Base-by-base conservation (phyloP, 192 early-diverging fungal genomes). In the Coemansia sp. region DNA sequence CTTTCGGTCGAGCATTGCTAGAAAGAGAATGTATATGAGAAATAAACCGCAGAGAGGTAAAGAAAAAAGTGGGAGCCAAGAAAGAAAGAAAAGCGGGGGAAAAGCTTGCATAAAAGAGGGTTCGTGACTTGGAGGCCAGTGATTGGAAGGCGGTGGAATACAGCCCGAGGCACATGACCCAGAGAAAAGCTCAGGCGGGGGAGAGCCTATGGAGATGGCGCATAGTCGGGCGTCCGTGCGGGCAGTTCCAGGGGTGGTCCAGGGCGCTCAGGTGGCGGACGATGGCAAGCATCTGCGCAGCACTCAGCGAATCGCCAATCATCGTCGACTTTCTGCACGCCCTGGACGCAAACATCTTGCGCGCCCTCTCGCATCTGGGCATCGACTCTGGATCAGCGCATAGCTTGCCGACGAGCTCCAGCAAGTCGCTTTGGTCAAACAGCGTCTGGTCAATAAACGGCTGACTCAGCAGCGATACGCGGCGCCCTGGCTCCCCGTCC, bases 241-340 rank as follows among this genome's bases (percentile, higher is more conserved):
- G 97, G 68, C 95, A 97, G 72, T 99, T 98, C 94, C 97, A 99
- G 12, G 97, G 97, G 66, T 97, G 95, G 41, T 95, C 87, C 76
- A 98, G 91, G 23, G 86, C 84, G 36, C 90, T 88, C 86, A 99
- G 88, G 70, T 94, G 85, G 18, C 65, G 61, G 2, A 98, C 87
- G 67, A 99, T 94, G 69, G 87, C 85, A 26, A 66, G 71, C 95
- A 97, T 97, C 62, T 92, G 84, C 6, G 69, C 61, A 44, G 73
- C 65, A 11, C 87, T 87, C 65, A 99, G 71, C 39, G 89, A 73
- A 66, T 91, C 87, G 4, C 97, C 97, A 73, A 99, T 95, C 95
- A 98, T 97, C 6, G 93, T 89, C 0, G 92, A 89, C 65, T 87
- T 90, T 14, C 95, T 82, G 70, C 97, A 99, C 0, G 97, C 97